Evolutionary conservation across 768 basidiomycete species (phyloP), one percentile per base, ranked within the genome.

Genomic region (Megacollybia marginata): DNA sequence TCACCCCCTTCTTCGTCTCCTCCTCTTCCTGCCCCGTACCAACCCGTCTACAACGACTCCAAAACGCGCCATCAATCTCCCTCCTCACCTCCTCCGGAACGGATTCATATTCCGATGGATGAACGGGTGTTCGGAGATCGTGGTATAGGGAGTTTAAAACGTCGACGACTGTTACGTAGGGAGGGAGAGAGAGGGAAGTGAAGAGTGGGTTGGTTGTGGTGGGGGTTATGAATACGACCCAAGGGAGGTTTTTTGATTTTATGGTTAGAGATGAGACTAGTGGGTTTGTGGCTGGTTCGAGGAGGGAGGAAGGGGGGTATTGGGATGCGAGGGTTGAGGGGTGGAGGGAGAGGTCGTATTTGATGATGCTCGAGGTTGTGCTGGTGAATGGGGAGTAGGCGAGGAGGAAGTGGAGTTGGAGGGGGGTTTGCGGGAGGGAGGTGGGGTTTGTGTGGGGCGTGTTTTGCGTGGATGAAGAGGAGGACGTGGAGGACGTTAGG

Each of bases 1-100:
- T 78, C 42, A 82, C 65, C 0, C 77, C 79, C 61, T 75, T 76
- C 15, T 54, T 58, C 55, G 69, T 59, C 59, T 79, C 75, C 65
- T 57, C 18, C n/a, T n/a, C n/a, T n/a, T n/a, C n/a, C n/a, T n/a
- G n/a, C n/a, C n/a, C n/a, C n/a, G n/a, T n/a, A 57, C 63, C 18
- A 65, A 61, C 1, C 52, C 60, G 42, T 60, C 65, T 1, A 46
- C 70, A 74, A 7, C 80, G 69, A 4, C 48, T 45, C 45, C 66
- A 73, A 60, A 76, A 83, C 2, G 79, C 78, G 1, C 51, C 57
- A 18, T 74, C 63, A 13, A 82, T 73, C 11, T 62, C 61, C 9
- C 62, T 57, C 19, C 62, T 65, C 13, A 54, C 50, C 2, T 67
- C 64, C n/a, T 65, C 59, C 0, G 68, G 63, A 4, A 71, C 54